Conservation (phyloP, 495 filamentous ascomycete species). For the Aspergillus olivimuriae region DNA sequence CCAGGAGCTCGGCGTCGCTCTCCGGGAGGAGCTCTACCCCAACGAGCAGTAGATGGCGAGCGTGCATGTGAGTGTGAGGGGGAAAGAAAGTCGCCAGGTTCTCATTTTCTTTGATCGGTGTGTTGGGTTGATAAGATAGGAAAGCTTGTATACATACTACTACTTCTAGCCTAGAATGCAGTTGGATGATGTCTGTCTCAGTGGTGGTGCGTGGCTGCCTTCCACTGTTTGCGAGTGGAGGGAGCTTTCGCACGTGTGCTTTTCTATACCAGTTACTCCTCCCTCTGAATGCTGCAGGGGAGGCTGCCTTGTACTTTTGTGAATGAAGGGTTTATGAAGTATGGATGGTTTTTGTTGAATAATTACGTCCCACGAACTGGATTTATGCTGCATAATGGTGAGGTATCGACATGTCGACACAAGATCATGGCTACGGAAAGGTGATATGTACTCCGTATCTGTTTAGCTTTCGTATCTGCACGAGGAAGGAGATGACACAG, state of each 20-base stretch:
- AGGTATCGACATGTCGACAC: too few species aligned
- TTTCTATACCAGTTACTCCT: neutral
- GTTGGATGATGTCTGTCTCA: conserved; percentile 19
- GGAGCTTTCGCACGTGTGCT: neutral
- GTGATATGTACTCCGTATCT: too few species aligned
- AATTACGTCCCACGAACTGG: too few species aligned
- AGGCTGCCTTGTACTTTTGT: too few species aligned
- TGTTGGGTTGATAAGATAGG: conserved; percentile 30
- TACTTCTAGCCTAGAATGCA: conserved; percentile 26
- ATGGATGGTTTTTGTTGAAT: too few species aligned
- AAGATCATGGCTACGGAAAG: too few species aligned
- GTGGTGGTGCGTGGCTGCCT: conserved; percentile 10
- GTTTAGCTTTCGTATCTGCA: too few species aligned
- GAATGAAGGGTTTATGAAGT: too few species aligned
- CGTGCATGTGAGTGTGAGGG: neutral
- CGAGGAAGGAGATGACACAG: too few species aligned
- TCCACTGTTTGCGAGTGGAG: neutral
- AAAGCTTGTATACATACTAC: conserved; percentile 45
- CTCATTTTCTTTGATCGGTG: conserved; percentile 17
- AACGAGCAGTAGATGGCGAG: conserved; percentile 49
- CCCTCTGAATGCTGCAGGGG: too few species aligned
- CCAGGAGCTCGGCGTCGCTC: conserved; percentile 83
- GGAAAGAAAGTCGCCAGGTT: neutral
- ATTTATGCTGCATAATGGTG: too few species aligned
- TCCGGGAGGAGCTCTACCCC: conserved; percentile 95